These are phyloP conservation scores for Heliamphora exappendiculata DNA, from an alignment of 148 eudicot species.

Conservation along the genomic window DNA sequence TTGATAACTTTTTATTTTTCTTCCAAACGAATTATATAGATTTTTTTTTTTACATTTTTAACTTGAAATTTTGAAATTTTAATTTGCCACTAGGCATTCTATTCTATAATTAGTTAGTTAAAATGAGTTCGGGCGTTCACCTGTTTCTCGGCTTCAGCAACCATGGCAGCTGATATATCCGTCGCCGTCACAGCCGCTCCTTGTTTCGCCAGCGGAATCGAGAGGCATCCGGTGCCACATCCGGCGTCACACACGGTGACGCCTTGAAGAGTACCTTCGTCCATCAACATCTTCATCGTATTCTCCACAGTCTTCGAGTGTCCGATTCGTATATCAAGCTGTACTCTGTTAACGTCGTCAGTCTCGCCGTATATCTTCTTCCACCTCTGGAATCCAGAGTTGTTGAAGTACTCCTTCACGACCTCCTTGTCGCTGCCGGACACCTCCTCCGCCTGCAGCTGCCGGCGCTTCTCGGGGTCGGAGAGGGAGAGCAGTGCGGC, in stretches of 20 bases:
- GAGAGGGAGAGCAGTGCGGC: slow-evolving; percentile 64
- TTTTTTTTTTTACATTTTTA: no score
- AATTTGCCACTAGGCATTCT: no score
- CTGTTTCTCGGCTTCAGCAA: slow-evolving; percentile 75
- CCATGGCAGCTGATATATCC: slow-evolving; percentile 97
- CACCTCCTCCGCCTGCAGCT: slow-evolving; percentile 80
- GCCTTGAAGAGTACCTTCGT: slow-evolving; percentile 54
- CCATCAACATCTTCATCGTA: slow-evolving; percentile 61
- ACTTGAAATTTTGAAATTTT: no score
- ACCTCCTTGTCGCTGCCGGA: slow-evolving; percentile 98
- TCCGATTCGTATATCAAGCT: slow-evolving; percentile 72
- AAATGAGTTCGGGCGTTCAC: slow-evolving; percentile 20
- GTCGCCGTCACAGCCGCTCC: slow-evolving; percentile 81
- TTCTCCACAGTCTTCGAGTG: slow-evolving; percentile 93
- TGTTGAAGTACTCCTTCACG: slow-evolving; percentile 81
- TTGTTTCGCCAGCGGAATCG: slow-evolving; percentile 73
- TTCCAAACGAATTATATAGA: no score
- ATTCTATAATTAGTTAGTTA: no score
- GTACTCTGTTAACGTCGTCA: slow-evolving; percentile 84
- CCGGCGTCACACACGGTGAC: slow-evolving; percentile 94
- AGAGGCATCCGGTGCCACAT: slow-evolving; percentile 83
- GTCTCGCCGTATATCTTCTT: slow-evolving; percentile 84
- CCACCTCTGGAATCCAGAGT: slow-evolving; percentile 86
- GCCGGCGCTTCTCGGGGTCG: slow-evolving; percentile 85
- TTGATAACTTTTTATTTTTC: no score